Evolutionary conservation across 2,329 filamentous ascomycete genomes (phyloP), one percentile per base, ranked within the genome.

Genomic region (Huntiella abstrusa): DNA sequence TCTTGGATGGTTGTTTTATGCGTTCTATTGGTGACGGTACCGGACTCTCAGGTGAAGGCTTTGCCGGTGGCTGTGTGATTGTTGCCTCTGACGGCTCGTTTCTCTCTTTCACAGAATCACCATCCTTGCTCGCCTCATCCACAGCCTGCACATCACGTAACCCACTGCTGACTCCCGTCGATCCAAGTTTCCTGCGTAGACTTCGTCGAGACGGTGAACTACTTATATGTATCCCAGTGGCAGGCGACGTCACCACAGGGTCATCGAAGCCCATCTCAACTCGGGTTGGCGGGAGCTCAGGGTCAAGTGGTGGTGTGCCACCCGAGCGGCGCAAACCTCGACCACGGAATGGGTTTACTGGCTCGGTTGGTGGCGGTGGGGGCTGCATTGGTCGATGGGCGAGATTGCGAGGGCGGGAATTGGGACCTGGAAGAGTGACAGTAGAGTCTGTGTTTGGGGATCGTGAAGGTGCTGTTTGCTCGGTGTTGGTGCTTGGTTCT

Each of bases 261-360:
- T 77, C 73, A 2, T 62, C 60, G 10, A 68, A 58, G 3, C 65
- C 66, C 34, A 61, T 62, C 41, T 69, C 63, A 28, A 65, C 64
- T 1, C 69, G 68, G 0, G 72, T 72, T 0, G 73, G 73, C 3
- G 78, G 79, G 4, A 83, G 64, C 41, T 80, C 75, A 1, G 77
- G 77, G 33, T 52, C 49, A 7, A 33, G n/a, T 19, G 43, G 44
- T 15, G 44, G 34, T 12, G 28, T 39, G 12, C 22, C 34, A 6
- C 33, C 38, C 28, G 47, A 49, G n/a, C 57, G 53, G 22, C 57
- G 55, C 5, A 56, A 48, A 3, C 52, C 54, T 41, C 53, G 46
- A 36, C 46, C 51, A 34, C 41, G 46, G 15, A 49, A 46, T 2
- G 45, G 41, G 43, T 51, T 46, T 17, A 22, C 10, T 13, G 32